These are phyloP conservation scores for Xylariales sp. DNA, from an alignment of 2,329 filamentous ascomycete genomes.

Conservation along the genomic window DNA sequence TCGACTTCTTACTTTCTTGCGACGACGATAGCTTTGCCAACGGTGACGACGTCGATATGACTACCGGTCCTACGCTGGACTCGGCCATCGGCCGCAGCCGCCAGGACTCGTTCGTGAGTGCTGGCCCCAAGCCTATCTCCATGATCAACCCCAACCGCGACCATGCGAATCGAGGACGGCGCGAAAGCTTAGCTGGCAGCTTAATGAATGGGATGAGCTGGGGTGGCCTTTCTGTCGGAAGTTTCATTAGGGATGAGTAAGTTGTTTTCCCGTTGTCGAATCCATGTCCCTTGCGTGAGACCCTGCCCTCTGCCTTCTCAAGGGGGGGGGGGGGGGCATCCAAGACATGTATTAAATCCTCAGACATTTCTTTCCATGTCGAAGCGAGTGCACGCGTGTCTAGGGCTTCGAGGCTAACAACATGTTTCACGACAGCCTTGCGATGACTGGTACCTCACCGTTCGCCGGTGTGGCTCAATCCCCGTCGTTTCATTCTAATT, in stretches of 20 bases:
- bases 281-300: slow-evolving; percentile 4
- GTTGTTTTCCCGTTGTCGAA: slow-evolving; percentile 54
- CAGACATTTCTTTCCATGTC: slow-evolving; percentile 38
- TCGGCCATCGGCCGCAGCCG: slow-evolving; percentile 68
- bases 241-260: slow-evolving; percentile 98
- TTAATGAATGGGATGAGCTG: slow-evolving; percentile 90
- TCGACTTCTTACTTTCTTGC: slow-evolving; percentile 41
- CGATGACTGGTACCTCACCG: slow-evolving; percentile 97
- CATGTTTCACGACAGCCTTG: slow-evolving; percentile 71
- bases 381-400: slow-evolving; percentile 15
- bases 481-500: slow-evolving; percentile 96
- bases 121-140: slow-evolving; percentile 74
- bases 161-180: slow-evolving; percentile 65
- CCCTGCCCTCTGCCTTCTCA: not conserved
- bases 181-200: slow-evolving; percentile 73
- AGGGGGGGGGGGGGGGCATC: not conserved
- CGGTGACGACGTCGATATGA: slow-evolving; percentile 61
- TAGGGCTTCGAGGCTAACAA: slow-evolving; percentile 42
- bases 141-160: slow-evolving; percentile 74
- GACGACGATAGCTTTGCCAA: slow-evolving; percentile 40
- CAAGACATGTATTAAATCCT: slow-evolving; percentile 34
- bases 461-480: slow-evolving; percentile 81
- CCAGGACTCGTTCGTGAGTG: slow-evolving; percentile 74
- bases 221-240: slow-evolving; percentile 95
- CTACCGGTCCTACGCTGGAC: slow-evolving; percentile 69